phyloP scores from a whole-genome alignment of 2,329 filamentous ascomycete species.

The Berkeleyomyces basicola region DNA sequence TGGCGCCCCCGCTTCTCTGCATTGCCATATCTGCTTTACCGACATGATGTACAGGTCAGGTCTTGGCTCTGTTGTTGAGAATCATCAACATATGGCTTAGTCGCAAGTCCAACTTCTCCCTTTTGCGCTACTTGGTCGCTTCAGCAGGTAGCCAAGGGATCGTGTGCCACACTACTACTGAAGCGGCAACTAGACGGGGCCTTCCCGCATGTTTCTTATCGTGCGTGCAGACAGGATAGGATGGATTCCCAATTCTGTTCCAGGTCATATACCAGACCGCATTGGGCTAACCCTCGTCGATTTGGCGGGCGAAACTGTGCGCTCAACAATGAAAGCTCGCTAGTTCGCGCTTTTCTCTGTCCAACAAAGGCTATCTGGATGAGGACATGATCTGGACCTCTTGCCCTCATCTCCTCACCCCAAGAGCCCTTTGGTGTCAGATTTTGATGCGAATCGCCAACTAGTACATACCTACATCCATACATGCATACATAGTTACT shows the following conservation, averaged over 20 bases:
- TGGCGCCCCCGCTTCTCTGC: background rate
- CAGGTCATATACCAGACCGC: background rate
- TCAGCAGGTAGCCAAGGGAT: background rate
- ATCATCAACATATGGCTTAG: too few relatives aligned
- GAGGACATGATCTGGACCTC: background rate
- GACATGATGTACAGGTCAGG: too few relatives aligned
- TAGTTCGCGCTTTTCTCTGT: constrained; percentile 1
- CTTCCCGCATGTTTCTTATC: background rate
- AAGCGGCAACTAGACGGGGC: background rate
- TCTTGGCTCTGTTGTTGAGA: too few relatives aligned
- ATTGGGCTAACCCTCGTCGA: background rate
- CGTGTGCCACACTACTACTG: background rate
- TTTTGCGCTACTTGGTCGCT: too few relatives aligned
- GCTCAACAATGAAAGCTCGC: background rate
- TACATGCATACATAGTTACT: background rate
- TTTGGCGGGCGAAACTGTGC: background rate
- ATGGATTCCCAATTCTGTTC: background rate
- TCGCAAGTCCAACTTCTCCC: too few relatives aligned
- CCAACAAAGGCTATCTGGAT: background rate
- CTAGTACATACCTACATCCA: background rate
- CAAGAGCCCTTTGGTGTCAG: background rate
- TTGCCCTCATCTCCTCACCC: background rate
- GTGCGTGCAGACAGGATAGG: background rate
- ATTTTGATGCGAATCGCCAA: background rate
- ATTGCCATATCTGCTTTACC: too few relatives aligned